phyloP scores from a whole-genome alignment of 768 basidiomycete genomes.

The Paxillus involutus region DNA sequence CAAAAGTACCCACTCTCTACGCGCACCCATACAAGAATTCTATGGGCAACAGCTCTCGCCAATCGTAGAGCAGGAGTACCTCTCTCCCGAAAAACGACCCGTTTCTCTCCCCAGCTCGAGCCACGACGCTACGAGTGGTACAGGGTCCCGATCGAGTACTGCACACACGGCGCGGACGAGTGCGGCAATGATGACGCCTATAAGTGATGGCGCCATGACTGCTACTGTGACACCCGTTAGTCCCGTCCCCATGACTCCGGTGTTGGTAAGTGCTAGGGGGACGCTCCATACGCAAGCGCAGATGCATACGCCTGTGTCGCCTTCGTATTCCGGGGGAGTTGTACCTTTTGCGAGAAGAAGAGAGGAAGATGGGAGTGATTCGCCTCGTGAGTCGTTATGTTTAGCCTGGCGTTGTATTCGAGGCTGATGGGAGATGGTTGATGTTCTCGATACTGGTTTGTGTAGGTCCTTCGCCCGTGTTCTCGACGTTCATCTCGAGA shows the following conservation, averaged over 20 bases:
- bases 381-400: slow-evolving; percentile 40
- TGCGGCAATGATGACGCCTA: slow-evolving; percentile 25
- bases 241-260: slow-evolving; percentile 29
- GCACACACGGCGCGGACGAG: slow-evolving; percentile 36
- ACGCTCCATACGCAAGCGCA: slow-evolving; percentile 11
- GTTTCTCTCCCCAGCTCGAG: slow-evolving; percentile 31
- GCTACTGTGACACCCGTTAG: slow-evolving; percentile 27
- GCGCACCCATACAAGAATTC: slow-evolving; percentile 32
- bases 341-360: slow-evolving; percentile 24
- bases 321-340: slow-evolving; percentile 18
- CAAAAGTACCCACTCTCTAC: slow-evolving; percentile 44
- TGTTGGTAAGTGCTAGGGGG: slow-evolving; percentile 18
- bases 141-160: slow-evolving; percentile 24
- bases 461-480: slow-evolving; percentile 48
- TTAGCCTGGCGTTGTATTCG: neutral
- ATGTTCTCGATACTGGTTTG: neutral
- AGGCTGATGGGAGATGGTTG: neutral
- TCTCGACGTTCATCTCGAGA: slow-evolving; percentile 60
- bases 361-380: slow-evolving; percentile 30
- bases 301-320: slow-evolving; percentile 21
- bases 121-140: slow-evolving; percentile 12
- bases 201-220: slow-evolving; percentile 21
- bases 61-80: slow-evolving; percentile 64
- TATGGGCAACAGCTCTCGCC: slow-evolving; percentile 53
- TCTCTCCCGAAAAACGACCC: slow-evolving; percentile 48